Percentiles rank a stretch among this genome's conserved stretches.
Evolutionary conservation across 2,329 filamentous ascomycete species (phyloP).

Genomic region (Sporothrix globosa): DNA sequence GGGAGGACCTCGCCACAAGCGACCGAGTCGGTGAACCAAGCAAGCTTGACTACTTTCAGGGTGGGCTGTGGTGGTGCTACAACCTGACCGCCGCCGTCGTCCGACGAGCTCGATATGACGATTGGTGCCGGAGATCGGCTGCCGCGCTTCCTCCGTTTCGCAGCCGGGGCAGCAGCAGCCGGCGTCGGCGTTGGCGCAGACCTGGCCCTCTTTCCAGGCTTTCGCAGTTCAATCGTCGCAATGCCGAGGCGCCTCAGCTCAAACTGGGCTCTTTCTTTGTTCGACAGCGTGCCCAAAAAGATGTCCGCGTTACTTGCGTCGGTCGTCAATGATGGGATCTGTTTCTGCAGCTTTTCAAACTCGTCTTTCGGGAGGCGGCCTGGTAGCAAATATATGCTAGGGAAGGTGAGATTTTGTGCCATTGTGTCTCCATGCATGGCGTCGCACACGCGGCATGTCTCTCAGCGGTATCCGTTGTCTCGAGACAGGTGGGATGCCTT

Average conservation of each 20-base stretch:
- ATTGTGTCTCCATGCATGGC: not conserved
- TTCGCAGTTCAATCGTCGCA: constrained; percentile 51
- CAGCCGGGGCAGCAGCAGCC: constrained; percentile 31
- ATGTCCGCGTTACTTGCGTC: constrained; percentile 72
- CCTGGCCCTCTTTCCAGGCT: not conserved
- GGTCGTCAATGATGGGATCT: constrained; percentile 68
- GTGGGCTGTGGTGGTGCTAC: constrained; percentile 26
- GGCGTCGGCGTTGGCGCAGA: too few species aligned
- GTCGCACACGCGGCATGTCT: not conserved
- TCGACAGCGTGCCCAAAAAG: constrained; percentile 72
- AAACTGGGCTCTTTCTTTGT: constrained; percentile 70
- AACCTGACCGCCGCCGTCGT: constrained; percentile 34
- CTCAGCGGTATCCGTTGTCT: not conserved
- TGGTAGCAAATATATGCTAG: constrained; percentile 72
- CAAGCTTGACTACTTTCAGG: constrained; percentile 58
- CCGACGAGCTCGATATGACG: constrained; percentile 37
- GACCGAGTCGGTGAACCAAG: constrained; percentile 62
- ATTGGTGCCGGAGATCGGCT: constrained; percentile 12
- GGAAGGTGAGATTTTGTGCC: constrained; percentile 46
- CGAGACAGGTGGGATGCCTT: not conserved
- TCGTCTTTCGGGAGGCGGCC: constrained; percentile 68
- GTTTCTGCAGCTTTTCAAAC: constrained; percentile 65
- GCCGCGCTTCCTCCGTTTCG: constrained; percentile 28
- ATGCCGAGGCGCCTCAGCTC: constrained; percentile 74
- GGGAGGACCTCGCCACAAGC: constrained; percentile 51